A percentile compares a stretch with the other conserved stretches of the same genome.
These are phyloP conservation scores for Friedmanniomyces endolithicus DNA, from an alignment of 495 filamentous ascomycete species.

Conservation along the genomic window DNA sequence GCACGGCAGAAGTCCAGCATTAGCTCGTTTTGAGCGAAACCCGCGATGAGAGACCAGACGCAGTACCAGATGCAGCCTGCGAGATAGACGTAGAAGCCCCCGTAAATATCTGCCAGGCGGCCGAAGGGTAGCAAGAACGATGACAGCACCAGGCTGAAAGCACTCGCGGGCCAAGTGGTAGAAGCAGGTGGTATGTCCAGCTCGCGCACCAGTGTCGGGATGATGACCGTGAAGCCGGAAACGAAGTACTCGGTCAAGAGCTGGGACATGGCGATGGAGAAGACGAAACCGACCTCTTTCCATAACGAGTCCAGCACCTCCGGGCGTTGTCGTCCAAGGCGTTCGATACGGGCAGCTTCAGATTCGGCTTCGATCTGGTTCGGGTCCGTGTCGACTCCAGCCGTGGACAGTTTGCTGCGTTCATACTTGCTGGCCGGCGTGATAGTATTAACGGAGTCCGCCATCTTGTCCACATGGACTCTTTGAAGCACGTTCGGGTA, in stretches of 20 bases:
- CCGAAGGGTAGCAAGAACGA: constrained; percentile 67
- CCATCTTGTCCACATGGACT: too few relatives aligned
- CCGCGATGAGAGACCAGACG: constrained; percentile 58
- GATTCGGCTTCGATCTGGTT: constrained; percentile 8
- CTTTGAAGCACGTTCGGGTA: too few relatives aligned
- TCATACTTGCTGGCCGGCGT: too few relatives aligned
- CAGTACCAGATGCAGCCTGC: constrained; percentile 57
- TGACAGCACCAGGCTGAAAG: constrained; percentile 62
- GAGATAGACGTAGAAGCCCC: constrained; percentile 61
- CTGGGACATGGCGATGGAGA: constrained; percentile 61
- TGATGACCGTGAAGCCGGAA: constrained; percentile 72
- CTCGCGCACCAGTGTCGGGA: constrained; percentile 52
- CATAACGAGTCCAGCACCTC: constrained; percentile 46
- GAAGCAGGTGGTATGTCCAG: constrained; percentile 52
- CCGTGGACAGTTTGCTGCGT: too few relatives aligned
- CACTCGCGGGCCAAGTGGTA: constrained; percentile 67
- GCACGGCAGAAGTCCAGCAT: constrained; percentile 69
- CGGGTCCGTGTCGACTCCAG: neutral
- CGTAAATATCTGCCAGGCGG: constrained; percentile 41
- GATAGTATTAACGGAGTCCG: too few relatives aligned
- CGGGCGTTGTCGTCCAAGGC: constrained; percentile 59
- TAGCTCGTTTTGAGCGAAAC: constrained; percentile 53
- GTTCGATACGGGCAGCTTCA: constrained; percentile 40
- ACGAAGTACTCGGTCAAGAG: constrained; percentile 73
- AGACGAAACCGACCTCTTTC: constrained; percentile 57